Evolutionary conservation across 306 rosid species (phyloP).

Genomic region (Senna siamea): DNA sequence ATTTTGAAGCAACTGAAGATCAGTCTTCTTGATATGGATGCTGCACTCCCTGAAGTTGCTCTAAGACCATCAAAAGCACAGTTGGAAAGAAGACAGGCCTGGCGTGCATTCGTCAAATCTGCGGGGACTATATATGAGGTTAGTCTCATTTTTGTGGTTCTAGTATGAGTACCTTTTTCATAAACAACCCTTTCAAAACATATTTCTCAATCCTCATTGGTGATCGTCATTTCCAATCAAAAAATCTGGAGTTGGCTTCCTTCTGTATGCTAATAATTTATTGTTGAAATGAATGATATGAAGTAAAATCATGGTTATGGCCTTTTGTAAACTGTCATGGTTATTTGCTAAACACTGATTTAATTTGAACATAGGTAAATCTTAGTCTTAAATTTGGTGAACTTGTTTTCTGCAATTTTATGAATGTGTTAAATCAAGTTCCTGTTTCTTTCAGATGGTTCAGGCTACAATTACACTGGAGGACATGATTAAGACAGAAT

Average conservation of each 20-base stretch:
- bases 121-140: conserved; percentile 89
- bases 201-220: conserved; percentile 13
- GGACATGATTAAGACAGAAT: conserved; percentile 89
- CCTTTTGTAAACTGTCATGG: background rate
- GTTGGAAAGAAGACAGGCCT: conserved; percentile 81
- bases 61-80: conserved; percentile 73
- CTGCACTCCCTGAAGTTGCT: conserved; percentile 78
- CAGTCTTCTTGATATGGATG: conserved; percentile 91
- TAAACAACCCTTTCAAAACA: conserved; percentile 7
- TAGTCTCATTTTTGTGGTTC: conserved; percentile 39
- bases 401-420: conserved; percentile 9
- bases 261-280: background rate
- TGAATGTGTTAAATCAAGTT: conserved; percentile 20
- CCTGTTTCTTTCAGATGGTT: conserved; percentile 69
- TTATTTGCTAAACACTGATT: background rate
- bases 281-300: background rate
- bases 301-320: background rate
- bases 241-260: background rate
- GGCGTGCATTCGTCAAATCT: conserved; percentile 92
- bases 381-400: background rate
- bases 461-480: conserved; percentile 86
- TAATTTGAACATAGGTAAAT: background rate
- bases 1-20: conserved; percentile 78
- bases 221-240: background rate
- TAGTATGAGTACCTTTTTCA: conserved; percentile 11